phyloP scores from a whole-genome alignment of 2,329 filamentous ascomycete species.

The Hymenoscyphus linearis region DNA sequence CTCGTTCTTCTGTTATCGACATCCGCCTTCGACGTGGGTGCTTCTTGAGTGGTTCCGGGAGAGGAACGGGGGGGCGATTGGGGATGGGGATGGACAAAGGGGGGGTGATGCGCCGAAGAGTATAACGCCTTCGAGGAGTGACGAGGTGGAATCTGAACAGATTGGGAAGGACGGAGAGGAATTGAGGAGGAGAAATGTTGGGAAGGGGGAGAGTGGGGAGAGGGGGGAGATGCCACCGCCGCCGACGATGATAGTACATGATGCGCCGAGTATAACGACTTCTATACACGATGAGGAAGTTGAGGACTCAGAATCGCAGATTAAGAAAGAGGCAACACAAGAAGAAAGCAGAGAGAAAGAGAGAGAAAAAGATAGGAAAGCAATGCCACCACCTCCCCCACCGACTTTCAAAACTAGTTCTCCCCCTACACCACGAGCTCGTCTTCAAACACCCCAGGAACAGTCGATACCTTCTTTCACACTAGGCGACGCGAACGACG shows the following conservation, averaged over 20 bases:
- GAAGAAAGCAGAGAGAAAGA: not conserved
- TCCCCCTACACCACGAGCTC: slow-evolving; percentile 47
- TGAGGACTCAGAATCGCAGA: too few relatives aligned
- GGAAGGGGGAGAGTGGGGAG: not conserved
- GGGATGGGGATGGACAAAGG: slow-evolving; percentile 1
- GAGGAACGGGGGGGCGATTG: slow-evolving; percentile 4
- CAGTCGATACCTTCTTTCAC: slow-evolving; percentile 18
- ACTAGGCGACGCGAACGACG: slow-evolving; percentile 6
- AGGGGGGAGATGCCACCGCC: not conserved
- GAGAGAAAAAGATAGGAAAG: slow-evolving; percentile 29
- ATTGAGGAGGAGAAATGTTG: not conserved
- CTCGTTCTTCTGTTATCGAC: slow-evolving; percentile 50
- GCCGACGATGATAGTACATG: not conserved
- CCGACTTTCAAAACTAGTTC: slow-evolving; percentile 21
- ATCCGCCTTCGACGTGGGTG: slow-evolving; percentile 44
- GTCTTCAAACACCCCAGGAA: slow-evolving; percentile 3
- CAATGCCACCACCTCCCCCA: slow-evolving; percentile 36
- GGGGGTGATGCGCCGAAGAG: slow-evolving; percentile 4
- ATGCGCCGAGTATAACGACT: slow-evolving; percentile 11
- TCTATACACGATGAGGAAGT: not conserved
- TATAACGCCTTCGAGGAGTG: too few relatives aligned
- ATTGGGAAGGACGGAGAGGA: not conserved
- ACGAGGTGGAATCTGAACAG: not conserved
- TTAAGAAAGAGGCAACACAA: not conserved
- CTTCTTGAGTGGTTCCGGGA: slow-evolving; percentile 33